Evolutionary conservation across 2,329 filamentous ascomycete genomes (phyloP).

Genomic region (Plectosphaerella plurivora): DNA sequence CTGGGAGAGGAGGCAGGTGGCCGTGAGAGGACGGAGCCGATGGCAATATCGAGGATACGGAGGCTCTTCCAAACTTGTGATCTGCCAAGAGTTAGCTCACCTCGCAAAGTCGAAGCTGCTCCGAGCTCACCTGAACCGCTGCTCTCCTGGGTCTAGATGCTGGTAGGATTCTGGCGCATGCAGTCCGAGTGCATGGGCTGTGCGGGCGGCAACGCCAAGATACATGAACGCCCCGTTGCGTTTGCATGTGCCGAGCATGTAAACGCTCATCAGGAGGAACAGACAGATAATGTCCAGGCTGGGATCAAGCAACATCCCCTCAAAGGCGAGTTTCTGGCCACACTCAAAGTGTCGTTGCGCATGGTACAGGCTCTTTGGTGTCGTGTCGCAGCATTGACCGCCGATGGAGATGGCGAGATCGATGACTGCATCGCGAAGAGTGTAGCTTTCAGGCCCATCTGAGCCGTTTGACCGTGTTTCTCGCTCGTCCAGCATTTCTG

Average conservation of each 20-base stretch:
- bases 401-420: slow-evolving; percentile 49
- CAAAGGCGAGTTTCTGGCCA: slow-evolving; percentile 42
- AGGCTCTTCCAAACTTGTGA: slow-evolving; percentile 30
- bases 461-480: background rate
- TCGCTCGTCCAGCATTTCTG: slow-evolving; percentile 3
- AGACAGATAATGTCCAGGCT: slow-evolving; percentile 46
- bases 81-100: background rate
- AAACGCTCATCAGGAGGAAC: slow-evolving; percentile 54
- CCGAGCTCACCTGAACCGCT: slow-evolving; percentile 14
- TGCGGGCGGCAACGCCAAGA: slow-evolving; percentile 52
- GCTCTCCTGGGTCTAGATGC: slow-evolving; percentile 11
- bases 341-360: slow-evolving; percentile 38
- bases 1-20: slow-evolving; percentile 29
- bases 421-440: background rate
- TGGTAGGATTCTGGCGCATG: slow-evolving; percentile 33
- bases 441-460: background rate
- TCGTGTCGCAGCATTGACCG: slow-evolving; percentile 32
- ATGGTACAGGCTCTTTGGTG: background rate
- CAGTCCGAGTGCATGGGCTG: slow-evolving; percentile 52
- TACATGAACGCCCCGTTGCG: slow-evolving; percentile 61
- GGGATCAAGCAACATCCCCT: slow-evolving; percentile 47
- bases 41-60: slow-evolving; percentile 31
- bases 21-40: slow-evolving; percentile 31
- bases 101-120: rapidly evolving
- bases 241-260: slow-evolving; percentile 54